Base-by-base conservation (phyloP, 108 stramenopile genomes). In the Nitzschia inconspicua region DNA sequence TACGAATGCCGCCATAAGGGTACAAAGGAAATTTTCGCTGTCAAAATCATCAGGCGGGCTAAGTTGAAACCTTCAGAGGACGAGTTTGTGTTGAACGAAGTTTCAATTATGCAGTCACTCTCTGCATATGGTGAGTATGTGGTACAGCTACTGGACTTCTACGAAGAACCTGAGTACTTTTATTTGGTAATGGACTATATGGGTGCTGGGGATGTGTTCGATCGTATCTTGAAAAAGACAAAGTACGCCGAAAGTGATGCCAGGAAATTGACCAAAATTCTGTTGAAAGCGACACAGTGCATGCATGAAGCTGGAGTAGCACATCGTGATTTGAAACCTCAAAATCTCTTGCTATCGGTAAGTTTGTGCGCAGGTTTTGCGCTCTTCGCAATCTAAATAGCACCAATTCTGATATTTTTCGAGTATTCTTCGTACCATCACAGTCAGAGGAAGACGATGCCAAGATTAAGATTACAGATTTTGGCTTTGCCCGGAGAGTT, bases 251-350 rank as follows among this genome's bases (percentile, higher is more conserved):
- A 99, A 71, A 77, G 65, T 18, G 94, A 98, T 47, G 96, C 97
- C 3, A 70, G 88, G 34, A 62, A 89, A 24, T 60, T 94, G 1
- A 68, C 91, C 10, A 65, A 60, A 26, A 70, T 65, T 16, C 47
- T 97, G 23, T 72, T 96, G 28, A 56, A 63, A 32, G 96, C 88
- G 16, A 71, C 91, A 28, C 57, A 75, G 41, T 89, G 73, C 58
- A 75, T 94, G 59, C 80, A 79, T 31, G 49, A 53, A 9, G 36
- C 73, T 6, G 47, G 57, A 19, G 79, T 98, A 14, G 92, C 94
- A 3, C 96, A 96, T 73, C 90, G 95, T 13, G 92, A 96, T 60
- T 61, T 95, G 49, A 95, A 95, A 63, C 97, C 97, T 7, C 94
- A 98, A 75, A 98, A 96, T 78, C 58, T 96, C 13, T 63, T 96